Percentiles rank a stretch among this genome's conserved stretches.
These are phyloP conservation scores for Puccinia horiana DNA, from an alignment of 1,284 basidiomycete genomes.

Conservation along the genomic window DNA sequence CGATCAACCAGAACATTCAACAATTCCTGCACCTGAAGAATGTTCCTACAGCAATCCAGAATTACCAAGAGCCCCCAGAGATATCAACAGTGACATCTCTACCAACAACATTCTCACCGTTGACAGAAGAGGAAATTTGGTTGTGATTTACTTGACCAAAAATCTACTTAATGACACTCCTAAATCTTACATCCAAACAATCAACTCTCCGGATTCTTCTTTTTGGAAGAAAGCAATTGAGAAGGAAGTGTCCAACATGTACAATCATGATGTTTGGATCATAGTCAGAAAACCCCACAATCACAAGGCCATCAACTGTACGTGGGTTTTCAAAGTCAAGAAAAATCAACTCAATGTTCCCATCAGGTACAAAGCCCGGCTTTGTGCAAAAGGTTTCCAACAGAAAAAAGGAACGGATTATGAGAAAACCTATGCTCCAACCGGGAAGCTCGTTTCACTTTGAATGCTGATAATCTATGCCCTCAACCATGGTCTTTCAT, in stretches of 20 bases:
- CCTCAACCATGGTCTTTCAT: no score
- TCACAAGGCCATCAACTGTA: not conserved
- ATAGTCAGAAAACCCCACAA: not conserved
- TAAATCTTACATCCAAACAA: not conserved
- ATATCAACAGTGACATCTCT: not conserved
- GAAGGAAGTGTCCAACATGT: not conserved
- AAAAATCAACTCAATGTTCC: no score
- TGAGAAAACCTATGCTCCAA: not conserved
- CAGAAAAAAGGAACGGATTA: not conserved
- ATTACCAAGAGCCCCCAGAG: not conserved
- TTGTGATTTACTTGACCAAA: not conserved
- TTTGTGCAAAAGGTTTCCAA: no score
- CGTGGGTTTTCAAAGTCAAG: conserved; percentile 31
- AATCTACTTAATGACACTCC: not conserved
- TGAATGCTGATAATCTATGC: no score
- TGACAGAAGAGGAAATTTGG: not conserved
- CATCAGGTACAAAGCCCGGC: no score
- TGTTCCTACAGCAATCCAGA: no score
- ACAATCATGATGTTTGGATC: not conserved
- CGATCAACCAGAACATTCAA: no score
- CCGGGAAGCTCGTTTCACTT: not conserved
- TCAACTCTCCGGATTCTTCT: no score
- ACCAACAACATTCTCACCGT: not conserved
- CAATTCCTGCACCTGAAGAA: no score
- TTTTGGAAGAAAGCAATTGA: conserved; percentile 8